phyloP scores from a whole-genome alignment of 306 rosid species.

The Vachellia pachyceras region DNA sequence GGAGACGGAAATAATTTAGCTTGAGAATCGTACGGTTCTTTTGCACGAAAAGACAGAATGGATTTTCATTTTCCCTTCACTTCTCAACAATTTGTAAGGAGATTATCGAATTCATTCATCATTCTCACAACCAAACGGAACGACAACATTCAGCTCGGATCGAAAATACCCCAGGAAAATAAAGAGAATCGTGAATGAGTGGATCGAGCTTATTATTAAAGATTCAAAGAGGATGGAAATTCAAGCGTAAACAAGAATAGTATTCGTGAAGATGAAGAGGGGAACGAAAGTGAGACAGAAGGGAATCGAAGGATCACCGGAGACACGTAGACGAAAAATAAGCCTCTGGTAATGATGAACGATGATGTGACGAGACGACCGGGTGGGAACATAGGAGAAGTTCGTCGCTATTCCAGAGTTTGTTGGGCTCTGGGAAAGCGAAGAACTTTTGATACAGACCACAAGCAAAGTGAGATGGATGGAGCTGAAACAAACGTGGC shows the following conservation, averaged over 20 bases:
- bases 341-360: not conserved
- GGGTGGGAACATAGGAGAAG: not conserved
- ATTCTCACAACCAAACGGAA: not conserved
- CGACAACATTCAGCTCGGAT: not conserved
- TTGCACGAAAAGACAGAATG: too few species aligned
- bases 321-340: too few species aligned
- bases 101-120: too few species aligned
- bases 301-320: too few species aligned
- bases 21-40: too few species aligned
- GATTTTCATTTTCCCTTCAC: too few species aligned
- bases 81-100: not conserved
- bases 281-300: too few species aligned
- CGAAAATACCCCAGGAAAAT: not conserved
- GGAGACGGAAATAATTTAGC: too few species aligned
- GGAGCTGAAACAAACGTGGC: not conserved
- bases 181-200: not conserved
- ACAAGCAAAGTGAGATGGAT: not conserved
- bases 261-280: not conserved
- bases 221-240: not conserved
- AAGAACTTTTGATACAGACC: not conserved
- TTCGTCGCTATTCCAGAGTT: not conserved
- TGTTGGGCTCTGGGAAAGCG: not conserved
- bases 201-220: conserved; percentile 11
- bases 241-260: not conserved
- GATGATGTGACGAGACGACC: not conserved